A percentile compares a stretch with the other conserved stretches of the same genome.
Conservation (phyloP, 2,329 filamentous ascomycete genomes). For the Aureobasidium uvarum region DNA sequence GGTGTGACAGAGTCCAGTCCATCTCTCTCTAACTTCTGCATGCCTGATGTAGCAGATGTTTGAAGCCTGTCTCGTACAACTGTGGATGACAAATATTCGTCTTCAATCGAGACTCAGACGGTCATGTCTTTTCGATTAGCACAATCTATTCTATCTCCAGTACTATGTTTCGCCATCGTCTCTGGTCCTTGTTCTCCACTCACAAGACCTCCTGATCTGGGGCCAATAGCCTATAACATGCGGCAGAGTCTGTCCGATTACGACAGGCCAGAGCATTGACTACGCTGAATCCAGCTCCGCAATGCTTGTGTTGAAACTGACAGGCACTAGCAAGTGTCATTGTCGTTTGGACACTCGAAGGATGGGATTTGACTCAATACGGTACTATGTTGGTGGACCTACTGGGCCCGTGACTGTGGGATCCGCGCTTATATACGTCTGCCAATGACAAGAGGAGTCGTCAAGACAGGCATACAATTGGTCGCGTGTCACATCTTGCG, state of each 20-base stretch:
- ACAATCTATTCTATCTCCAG: neutral
- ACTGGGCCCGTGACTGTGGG: slow-evolving; percentile 4
- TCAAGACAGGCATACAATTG: neutral
- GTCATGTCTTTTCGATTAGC: neutral
- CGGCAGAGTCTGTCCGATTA: neutral
- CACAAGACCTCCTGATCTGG: neutral
- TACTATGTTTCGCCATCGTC: neutral
- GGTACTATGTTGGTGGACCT: slow-evolving; percentile 1
- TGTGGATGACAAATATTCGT: neutral
- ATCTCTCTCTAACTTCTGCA: neutral
- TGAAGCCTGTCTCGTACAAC: neutral
- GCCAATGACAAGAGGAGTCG: neutral
- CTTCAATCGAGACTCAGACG: neutral
- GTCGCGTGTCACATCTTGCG: slow-evolving; percentile 9
- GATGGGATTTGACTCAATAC: neutral
- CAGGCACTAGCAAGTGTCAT: slow-evolving; percentile 7
- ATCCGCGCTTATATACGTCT: slow-evolving; percentile 2
- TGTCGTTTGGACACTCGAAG: neutral
- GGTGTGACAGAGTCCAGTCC: slow-evolving; percentile 11
- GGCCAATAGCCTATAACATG: neutral
- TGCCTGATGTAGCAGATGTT: neutral
- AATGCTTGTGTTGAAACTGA: slow-evolving; percentile 14
- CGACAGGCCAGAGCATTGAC: slow-evolving; percentile 3
- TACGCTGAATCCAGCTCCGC: neutral
- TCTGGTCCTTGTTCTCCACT: neutral